Conservation (phyloP, 169 alveolate genomes). For the Eimeria tenella region DNA sequence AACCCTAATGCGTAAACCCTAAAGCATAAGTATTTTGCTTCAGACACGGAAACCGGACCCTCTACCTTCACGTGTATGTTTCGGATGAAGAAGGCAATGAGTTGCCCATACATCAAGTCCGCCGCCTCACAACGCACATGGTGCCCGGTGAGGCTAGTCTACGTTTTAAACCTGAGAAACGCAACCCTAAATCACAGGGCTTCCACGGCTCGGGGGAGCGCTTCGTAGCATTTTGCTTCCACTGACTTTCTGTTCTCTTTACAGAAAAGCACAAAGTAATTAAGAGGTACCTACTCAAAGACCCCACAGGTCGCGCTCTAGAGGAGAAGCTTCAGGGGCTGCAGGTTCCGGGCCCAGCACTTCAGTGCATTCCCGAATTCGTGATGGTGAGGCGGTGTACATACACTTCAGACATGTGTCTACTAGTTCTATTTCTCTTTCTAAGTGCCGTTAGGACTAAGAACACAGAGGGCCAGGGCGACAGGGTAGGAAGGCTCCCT, state of each 20-base stretch:
- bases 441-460: too few species aligned
- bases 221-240: neutral
- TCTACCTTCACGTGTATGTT: slow-evolving; percentile 5
- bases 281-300: neutral
- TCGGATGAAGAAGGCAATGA: slow-evolving; percentile 30
- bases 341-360: neutral
- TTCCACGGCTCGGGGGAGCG: too few species aligned
- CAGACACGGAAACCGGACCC: slow-evolving; percentile 12
- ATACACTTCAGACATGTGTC: too few species aligned
- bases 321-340: slow-evolving; percentile 18
- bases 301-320: neutral
- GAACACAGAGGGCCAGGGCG: too few species aligned
- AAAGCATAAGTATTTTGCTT: neutral
- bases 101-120: slow-evolving; percentile 8
- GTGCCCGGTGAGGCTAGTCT: slow-evolving; percentile 1
- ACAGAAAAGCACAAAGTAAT: slow-evolving; percentile 22
- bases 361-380: slow-evolving; percentile 17
- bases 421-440: too few species aligned
- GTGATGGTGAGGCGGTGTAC: slow-evolving; percentile 12
- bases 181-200: too few species aligned
- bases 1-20: too few species aligned
- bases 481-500: neutral
- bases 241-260: neutral
- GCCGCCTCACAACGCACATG: slow-evolving; percentile 8
- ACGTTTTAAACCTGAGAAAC: too few species aligned